A percentile compares a stretch with the other conserved stretches of the same genome.
Evolutionary conservation across 305 asterid genomes (phyloP).

Genomic region (Vinca major): DNA sequence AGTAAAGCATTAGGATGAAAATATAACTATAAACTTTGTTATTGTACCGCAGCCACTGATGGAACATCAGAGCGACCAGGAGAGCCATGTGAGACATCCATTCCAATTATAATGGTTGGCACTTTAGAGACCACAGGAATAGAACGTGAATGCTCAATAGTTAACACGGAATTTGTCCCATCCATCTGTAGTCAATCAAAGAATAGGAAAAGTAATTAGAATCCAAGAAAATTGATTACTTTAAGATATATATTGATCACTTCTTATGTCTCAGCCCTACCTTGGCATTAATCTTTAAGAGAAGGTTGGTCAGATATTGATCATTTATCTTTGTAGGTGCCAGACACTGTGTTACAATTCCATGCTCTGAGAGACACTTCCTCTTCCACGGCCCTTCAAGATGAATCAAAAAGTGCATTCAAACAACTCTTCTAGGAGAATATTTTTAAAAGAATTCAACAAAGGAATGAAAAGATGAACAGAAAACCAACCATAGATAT

Average conservation of each 20-base stretch:
- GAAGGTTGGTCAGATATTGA: slow-evolving; percentile 58
- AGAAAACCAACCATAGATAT: slow-evolving; percentile 44
- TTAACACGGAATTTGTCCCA: slow-evolving; percentile 54
- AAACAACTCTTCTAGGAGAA: too few relatives aligned
- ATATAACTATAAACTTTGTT: background rate
- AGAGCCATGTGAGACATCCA: slow-evolving; percentile 89
- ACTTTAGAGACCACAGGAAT: slow-evolving; percentile 36
- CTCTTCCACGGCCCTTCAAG: slow-evolving; percentile 70
- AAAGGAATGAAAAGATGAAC: too few relatives aligned
- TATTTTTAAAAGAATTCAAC: too few relatives aligned
- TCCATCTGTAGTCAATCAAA: slow-evolving; percentile 40
- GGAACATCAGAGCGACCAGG: slow-evolving; percentile 67
- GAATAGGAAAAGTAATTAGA: background rate
- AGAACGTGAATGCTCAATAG: slow-evolving; percentile 28
- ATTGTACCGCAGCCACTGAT: slow-evolving; percentile 63
- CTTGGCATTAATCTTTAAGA: slow-evolving; percentile 68
- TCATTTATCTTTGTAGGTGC: slow-evolving; percentile 52
- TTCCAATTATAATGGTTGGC: slow-evolving; percentile 64
- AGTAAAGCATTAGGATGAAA: too few relatives aligned
- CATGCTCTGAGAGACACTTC: slow-evolving; percentile 39
- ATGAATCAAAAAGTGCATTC: slow-evolving; percentile 5
- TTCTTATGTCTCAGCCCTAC: slow-evolving; percentile 12
- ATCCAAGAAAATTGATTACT: too few relatives aligned
- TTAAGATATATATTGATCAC: too few relatives aligned
- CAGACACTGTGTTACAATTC: slow-evolving; percentile 59